phyloP scores from a whole-genome alignment of 2,329 filamentous ascomycete genomes.

The Diaporthe sp. region DNA sequence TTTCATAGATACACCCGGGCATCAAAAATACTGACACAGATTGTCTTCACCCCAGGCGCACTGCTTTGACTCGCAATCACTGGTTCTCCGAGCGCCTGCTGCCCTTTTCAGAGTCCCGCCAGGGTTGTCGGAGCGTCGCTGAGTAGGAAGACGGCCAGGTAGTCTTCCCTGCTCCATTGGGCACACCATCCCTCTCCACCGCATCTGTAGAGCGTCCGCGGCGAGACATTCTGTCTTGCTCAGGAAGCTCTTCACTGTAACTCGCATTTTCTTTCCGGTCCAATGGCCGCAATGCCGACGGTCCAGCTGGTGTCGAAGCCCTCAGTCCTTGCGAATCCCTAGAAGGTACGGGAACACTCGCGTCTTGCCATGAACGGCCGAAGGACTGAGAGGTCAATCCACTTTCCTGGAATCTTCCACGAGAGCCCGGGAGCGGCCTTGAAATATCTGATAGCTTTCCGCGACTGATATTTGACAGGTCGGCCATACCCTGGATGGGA shows the following conservation, averaged over 20 bases:
- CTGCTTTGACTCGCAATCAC: background rate
- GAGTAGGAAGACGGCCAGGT: background rate
- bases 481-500: background rate
- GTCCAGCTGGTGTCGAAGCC: background rate
- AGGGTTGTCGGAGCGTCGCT: background rate
- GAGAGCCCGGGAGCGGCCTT: background rate
- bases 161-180: background rate
- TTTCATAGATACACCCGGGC: no score
- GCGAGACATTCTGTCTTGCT: background rate
- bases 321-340: background rate
- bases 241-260: background rate
- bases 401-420: background rate
- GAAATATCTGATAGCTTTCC: background rate
- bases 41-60: background rate
- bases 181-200: background rate
- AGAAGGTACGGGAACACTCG: background rate
- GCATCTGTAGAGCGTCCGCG: background rate
- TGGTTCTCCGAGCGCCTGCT: background rate
- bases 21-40: no score
- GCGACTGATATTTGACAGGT: background rate
- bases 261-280: background rate
- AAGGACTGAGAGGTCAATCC: no score
- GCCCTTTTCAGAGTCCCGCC: no score
- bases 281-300: background rate
- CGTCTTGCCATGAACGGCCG: background rate